Evolutionary conservation across 345 rosid species (phyloP).

Genomic region (Mercurialis annua): DNA sequence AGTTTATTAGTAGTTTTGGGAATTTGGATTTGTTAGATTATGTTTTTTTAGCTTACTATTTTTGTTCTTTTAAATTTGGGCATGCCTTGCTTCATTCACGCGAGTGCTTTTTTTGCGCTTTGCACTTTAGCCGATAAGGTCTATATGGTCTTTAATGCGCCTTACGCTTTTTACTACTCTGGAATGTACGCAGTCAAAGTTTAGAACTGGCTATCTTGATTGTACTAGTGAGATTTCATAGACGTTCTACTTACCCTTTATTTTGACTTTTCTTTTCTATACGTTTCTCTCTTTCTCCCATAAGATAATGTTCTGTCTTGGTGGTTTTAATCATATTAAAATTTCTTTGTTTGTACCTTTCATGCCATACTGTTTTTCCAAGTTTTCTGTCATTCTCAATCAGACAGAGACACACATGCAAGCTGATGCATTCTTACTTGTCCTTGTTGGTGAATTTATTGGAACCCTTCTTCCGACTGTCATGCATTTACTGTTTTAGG

Average conservation of each 20-base stretch:
- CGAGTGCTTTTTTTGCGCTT: too few relatives aligned
- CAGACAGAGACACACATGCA: neutral
- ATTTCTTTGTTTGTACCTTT: neutral
- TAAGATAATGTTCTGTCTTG: neutral
- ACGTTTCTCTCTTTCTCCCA: neutral
- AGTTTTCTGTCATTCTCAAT: neutral
- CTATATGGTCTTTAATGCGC: too few relatives aligned
- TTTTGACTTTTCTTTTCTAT: neutral
- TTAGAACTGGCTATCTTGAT: neutral
- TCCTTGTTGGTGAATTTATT: neutral
- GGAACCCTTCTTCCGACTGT: neutral
- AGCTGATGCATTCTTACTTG: neutral
- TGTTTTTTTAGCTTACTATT: too few relatives aligned
- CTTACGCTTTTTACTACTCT: too few relatives aligned
- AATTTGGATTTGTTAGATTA: too few relatives aligned
- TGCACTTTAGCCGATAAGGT: too few relatives aligned
- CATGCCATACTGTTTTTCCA: neutral
- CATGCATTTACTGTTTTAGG: too few relatives aligned
- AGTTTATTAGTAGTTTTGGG: too few relatives aligned
- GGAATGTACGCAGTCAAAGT: too few relatives aligned
- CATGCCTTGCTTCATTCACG: too few relatives aligned
- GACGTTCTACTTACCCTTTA: neutral
- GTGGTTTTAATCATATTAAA: neutral
- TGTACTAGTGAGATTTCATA: neutral
- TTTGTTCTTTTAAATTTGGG: too few relatives aligned